These are phyloP conservation scores for Colletotrichum lentis DNA, from an alignment of 2,329 filamentous ascomycete genomes.

Conservation along the genomic window DNA sequence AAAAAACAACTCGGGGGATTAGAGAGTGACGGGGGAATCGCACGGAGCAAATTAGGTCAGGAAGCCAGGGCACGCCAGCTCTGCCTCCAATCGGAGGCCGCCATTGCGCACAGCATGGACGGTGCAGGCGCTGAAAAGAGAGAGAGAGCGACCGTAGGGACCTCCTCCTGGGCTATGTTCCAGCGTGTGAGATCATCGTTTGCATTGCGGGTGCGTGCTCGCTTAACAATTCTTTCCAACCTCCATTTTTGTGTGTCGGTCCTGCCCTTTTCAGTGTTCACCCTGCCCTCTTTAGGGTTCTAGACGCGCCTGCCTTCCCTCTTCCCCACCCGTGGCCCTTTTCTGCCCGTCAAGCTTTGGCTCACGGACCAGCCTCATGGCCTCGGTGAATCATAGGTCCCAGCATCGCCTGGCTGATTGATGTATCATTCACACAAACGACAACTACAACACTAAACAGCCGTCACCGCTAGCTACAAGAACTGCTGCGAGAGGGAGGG, in stretches of 20 bases:
- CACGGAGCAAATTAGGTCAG: conserved; percentile 36
- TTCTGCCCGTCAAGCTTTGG: not conserved
- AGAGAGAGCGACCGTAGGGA: not conserved
- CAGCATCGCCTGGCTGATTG: not conserved
- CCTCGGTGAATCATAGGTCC: conserved; percentile 31
- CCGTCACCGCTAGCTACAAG: not conserved
- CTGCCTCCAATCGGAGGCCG: conserved; percentile 22
- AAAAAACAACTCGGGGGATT: not conserved
- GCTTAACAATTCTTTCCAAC: conserved; percentile 33
- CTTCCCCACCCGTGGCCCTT: not conserved
- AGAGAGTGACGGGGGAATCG: conserved; percentile 17
- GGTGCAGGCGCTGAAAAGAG: not conserved
- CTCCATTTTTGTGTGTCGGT: conserved; percentile 34
- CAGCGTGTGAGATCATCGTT: conserved; percentile 29
- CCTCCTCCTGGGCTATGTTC: not conserved
- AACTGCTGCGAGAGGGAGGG: conserved; percentile 25
- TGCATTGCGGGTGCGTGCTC: conserved; percentile 9
- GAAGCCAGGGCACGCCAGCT: conserved; percentile 24
- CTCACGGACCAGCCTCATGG: not conserved
- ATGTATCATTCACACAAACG: not conserved
- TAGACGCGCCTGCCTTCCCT: conserved; percentile 20
- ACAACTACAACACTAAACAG: not conserved
- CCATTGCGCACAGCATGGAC: conserved; percentile 7
- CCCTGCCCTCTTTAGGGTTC: conserved; percentile 31
- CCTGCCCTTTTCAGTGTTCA: conserved; percentile 11